phyloP scores from a whole-genome alignment of 2,329 filamentous ascomycete genomes.

The Harringtonia aguacate region DNA sequence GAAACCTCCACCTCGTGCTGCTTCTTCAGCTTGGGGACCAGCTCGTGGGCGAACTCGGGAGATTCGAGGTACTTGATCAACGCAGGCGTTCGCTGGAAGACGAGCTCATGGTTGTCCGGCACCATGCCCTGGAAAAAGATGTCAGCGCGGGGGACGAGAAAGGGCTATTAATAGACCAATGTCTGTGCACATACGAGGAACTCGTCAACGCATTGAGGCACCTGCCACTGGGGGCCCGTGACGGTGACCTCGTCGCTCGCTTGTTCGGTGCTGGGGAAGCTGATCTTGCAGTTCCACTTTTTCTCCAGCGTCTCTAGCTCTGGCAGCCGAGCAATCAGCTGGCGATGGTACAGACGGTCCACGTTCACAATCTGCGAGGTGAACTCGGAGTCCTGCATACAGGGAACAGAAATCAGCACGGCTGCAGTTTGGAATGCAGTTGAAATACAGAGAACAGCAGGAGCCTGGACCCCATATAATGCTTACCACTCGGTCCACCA shows the following conservation, averaged over 20 bases:
- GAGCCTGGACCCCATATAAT: no score
- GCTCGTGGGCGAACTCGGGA: conserved; percentile 66
- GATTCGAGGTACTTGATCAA: conserved; percentile 76
- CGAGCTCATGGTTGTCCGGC: conserved; percentile 86
- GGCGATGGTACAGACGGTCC: conserved; percentile 89
- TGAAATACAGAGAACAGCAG: neutral
- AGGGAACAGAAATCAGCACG: conserved; percentile 5
- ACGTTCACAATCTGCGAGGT: conserved; percentile 89
- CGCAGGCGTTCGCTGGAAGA: conserved; percentile 65
- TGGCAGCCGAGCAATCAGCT: conserved; percentile 75
- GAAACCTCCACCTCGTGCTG: conserved; percentile 88
- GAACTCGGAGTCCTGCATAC: conserved; percentile 78
- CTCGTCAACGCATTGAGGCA: conserved; percentile 91
- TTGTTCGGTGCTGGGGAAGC: conserved; percentile 94
- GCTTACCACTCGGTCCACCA: conserved; percentile 88
- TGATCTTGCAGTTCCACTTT: conserved; percentile 99
- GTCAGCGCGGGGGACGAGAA: neutral
- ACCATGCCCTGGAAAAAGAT: conserved; percentile 68
- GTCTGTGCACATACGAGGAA: conserved; percentile 51
- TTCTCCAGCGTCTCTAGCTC: conserved; percentile 94
- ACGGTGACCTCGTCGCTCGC: conserved; percentile 94
- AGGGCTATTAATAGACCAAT: no score
- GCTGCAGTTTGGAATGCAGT: neutral
- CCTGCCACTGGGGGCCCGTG: conserved; percentile 95
- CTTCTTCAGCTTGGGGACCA: conserved; percentile 73